A percentile compares a stretch with the other conserved stretches of the same genome.
These are phyloP conservation scores for Cryptosporidium canis DNA, from an alignment of 169 alveolate species.

Conservation along the genomic window DNA sequence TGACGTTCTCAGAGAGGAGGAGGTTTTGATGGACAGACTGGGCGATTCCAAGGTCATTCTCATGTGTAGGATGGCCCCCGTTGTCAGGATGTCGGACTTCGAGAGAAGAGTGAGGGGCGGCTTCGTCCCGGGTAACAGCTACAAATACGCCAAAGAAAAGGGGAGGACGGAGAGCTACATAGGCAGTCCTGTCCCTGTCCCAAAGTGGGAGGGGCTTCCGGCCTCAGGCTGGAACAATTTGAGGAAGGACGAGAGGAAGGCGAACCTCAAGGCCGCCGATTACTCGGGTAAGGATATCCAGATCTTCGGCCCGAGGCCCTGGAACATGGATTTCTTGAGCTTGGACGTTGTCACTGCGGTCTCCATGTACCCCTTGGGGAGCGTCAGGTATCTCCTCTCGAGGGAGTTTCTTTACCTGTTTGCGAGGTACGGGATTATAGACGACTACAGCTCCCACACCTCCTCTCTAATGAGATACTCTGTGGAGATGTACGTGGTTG, in stretches of 20 bases:
- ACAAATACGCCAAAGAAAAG: background rate
- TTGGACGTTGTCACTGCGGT: constrained; percentile 6
- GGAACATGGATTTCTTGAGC: constrained; percentile 59
- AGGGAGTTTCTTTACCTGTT: constrained; percentile 6
- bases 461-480: constrained; percentile 6
- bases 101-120: constrained; percentile 24
- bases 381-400: constrained; percentile 11
- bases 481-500: constrained; percentile 43
- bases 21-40: background rate
- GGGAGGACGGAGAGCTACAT: background rate
- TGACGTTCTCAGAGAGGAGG: constrained; percentile 4
- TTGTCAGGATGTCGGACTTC: background rate
- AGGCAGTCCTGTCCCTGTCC: background rate
- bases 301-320: constrained; percentile 69
- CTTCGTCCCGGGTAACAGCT: background rate
- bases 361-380: background rate
- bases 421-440: background rate
- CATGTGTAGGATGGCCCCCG: background rate
- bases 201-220: constrained; percentile 39
- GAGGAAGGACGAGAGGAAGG: background rate
- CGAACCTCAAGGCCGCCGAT: background rate
- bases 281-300: constrained; percentile 28
- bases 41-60: background rate
- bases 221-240: constrained; percentile 34
- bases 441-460: background rate